Evolutionary conservation across 1,139 yeast genomes (phyloP).

Genomic region (Yamadazyma triangularis): DNA sequence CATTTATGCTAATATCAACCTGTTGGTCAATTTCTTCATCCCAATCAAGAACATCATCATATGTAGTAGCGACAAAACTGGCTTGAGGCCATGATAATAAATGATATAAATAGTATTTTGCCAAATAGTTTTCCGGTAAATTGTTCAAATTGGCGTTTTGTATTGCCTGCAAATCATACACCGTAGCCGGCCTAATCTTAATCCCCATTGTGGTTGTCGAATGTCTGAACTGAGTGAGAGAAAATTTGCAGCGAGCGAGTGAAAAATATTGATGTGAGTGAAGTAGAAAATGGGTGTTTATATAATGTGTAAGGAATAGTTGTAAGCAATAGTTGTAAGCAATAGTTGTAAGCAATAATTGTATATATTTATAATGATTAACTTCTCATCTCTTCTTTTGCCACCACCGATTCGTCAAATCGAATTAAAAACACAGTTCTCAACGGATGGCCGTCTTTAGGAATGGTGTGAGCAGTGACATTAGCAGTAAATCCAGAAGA

Average conservation of each 20-base stretch:
- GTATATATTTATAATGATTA: too few species aligned
- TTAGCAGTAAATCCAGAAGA: conserved; percentile 74
- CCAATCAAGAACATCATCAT: conserved; percentile 34
- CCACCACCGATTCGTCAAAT: conserved; percentile 57
- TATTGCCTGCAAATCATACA: conserved; percentile 87
- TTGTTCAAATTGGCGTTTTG: conserved; percentile 93
- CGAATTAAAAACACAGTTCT: conserved; percentile 83
- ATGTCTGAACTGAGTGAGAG: too few species aligned
- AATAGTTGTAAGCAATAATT: too few species aligned
- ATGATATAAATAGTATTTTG: conserved; percentile 92
- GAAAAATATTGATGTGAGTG: too few species aligned
- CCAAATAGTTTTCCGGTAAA: conserved; percentile 89
- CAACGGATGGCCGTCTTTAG: conserved; percentile 56
- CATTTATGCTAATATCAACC: conserved; percentile 18
- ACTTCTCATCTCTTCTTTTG: conserved; percentile 41
- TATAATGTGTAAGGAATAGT: too few species aligned
- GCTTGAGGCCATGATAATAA: conserved; percentile 97
- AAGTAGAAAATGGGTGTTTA: too few species aligned
- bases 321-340: too few species aligned
- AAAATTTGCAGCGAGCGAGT: too few species aligned
- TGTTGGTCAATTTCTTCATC: conserved; percentile 29
- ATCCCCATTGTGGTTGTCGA: conserved; percentile 78
- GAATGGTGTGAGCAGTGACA: conserved; percentile 86
- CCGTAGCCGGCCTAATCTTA: conserved; percentile 84
- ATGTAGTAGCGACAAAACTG: conserved; percentile 89